These are phyloP conservation scores for Trypanosoma lewisi DNA, from an alignment of 208 protist genomes.

Conservation along the genomic window DNA sequence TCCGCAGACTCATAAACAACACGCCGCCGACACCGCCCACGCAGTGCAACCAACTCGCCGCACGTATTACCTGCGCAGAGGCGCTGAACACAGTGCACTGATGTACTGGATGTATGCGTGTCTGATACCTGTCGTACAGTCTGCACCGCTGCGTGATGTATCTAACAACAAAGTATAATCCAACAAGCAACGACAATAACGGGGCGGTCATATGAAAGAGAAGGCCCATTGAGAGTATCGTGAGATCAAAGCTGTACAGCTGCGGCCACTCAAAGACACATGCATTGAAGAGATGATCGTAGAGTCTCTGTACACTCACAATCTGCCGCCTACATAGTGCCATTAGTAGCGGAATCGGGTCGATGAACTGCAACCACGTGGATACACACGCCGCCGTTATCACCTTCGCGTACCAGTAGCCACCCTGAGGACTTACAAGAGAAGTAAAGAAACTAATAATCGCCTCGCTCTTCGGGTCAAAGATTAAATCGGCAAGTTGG, in stretches of 20 bases:
- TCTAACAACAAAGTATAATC: conserved; percentile 66
- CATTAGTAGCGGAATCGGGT: conserved; percentile 47
- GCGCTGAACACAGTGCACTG: conserved; percentile 76
- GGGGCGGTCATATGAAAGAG: conserved; percentile 87
- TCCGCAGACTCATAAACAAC: conserved; percentile 62
- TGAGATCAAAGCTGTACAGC: conserved; percentile 71
- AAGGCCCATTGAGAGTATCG: conserved; percentile 74
- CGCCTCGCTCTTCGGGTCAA: conserved; percentile 28
- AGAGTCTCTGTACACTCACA: conserved; percentile 66
- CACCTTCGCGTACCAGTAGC: conserved; percentile 86
- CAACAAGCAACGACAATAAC: conserved; percentile 57
- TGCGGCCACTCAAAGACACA: conserved; percentile 54
- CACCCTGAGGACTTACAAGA: conserved; percentile 65
- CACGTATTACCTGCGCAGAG: conserved; percentile 64
- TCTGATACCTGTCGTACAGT: conserved; percentile 71
- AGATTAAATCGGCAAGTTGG: conserved; percentile 47
- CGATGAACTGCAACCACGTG: conserved; percentile 65
- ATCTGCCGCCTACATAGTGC: conserved; percentile 42
- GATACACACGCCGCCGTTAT: conserved; percentile 56
- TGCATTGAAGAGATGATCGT: conserved; percentile 67
- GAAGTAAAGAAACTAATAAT: conserved; percentile 61
- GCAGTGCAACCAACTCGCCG: conserved; percentile 60
- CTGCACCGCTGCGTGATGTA: conserved; percentile 68
- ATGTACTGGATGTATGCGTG: conserved; percentile 38
- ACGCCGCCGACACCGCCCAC: conserved; percentile 59